A percentile compares a stretch with the other conserved stretches of the same genome.
Evolutionary conservation across 2,329 filamentous ascomycete genomes (phyloP).

Genomic region (Aspergillus arachidicola): DNA sequence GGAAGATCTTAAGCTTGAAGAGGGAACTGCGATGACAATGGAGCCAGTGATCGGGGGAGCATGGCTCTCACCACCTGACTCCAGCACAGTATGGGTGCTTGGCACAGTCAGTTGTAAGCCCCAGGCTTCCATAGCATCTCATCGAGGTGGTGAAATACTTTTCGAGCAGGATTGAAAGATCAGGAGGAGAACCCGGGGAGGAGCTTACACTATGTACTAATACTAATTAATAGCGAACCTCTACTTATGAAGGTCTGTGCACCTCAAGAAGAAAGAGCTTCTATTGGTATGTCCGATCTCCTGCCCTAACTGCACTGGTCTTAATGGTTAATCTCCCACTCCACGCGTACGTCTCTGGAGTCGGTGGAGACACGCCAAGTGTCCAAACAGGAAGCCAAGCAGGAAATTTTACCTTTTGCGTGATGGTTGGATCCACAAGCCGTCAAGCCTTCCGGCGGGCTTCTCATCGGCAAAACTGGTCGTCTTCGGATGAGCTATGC

Average conservation of each 20-base stretch:
- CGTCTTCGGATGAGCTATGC: background rate
- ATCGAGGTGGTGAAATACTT: background rate
- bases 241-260: background rate
- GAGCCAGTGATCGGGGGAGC: background rate
- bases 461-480: background rate
- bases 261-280: background rate
- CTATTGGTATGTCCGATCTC: background rate
- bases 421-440: background rate
- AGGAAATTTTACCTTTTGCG: background rate
- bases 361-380: background rate
- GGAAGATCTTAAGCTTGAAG: background rate
- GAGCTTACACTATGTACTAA: background rate
- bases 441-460: background rate
- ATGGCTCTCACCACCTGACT: background rate
- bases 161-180: background rate
- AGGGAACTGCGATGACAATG: background rate
- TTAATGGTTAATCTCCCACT: no score
- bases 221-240: background rate
- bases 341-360: background rate
- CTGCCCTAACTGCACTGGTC: background rate
- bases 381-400: constrained; percentile 4
- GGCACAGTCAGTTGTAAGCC: background rate
- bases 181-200: background rate
- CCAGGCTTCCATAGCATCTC: background rate
- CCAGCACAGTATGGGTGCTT: background rate